Base-by-base conservation (phyloP, 495 filamentous ascomycete species). In the Arthonia radiata region DNA sequence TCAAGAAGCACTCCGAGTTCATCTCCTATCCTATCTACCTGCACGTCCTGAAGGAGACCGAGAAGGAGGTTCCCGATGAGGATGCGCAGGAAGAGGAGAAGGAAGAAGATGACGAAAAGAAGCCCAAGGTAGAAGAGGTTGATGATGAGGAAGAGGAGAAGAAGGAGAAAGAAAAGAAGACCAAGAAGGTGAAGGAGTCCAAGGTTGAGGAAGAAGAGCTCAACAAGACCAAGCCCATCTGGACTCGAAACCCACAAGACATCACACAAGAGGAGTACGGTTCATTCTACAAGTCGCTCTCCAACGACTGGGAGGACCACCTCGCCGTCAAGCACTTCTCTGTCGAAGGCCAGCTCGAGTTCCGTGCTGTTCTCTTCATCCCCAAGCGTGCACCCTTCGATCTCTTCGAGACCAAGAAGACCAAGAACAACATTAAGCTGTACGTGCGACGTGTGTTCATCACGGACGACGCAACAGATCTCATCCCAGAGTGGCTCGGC, bases 1-100 rank as follows among this genome's bases (percentile, higher is more conserved):
- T 97, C 58, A 93, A 93, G 79, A 97, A 97, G 75, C 86, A 97
- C 73, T 94, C 86, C 52, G 86, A 97, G 64, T 97, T 97, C 72
- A 97, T 97, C 66, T 94, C 89, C 28, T 97, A 97, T 69, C 86
- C 86, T 40, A 97, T 97, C 67, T 97, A 91, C 66, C 86, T 97
- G 33, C 86, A 97, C 55, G 78, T 94, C 47, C 54, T 74, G 48
- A 97, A 97, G 68, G 89, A 94, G 74, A 83, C 71, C 43, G 86
- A 97, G 78, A 92, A 62, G 44, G 86, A 97, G 60, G 80, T 94
- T 36, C 81, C 81, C 32, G 89, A 93, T 52, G 89, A 93, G 61
- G 82, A 93, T 27, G 83, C 73, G 23, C 78, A 90, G 56, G 61
- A 72, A 51, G 50, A 53, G 35, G 64, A 61, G 34, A 50, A 61